phyloP scores from a whole-genome alignment of 306 rosid species.

The Leucaena leucocephala region DNA sequence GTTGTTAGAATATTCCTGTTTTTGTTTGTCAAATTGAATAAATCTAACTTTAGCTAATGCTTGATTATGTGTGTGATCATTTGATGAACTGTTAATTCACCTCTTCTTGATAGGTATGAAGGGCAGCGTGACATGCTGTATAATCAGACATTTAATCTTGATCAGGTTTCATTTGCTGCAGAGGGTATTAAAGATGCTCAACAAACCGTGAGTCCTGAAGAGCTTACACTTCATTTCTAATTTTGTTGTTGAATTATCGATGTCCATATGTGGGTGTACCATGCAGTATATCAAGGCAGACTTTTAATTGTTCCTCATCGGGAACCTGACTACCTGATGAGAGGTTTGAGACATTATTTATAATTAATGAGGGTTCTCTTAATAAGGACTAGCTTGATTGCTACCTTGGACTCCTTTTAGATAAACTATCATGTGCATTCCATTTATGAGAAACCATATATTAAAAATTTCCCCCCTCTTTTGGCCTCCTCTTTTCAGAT shows the following conservation, averaged over 20 bases:
- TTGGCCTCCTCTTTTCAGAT: slow-evolving; percentile 51
- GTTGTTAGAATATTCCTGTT: background rate
- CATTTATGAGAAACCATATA: slow-evolving; percentile 36
- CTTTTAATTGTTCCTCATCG: slow-evolving; percentile 73
- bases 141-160: slow-evolving; percentile 96
- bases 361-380: slow-evolving; percentile 52
- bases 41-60: background rate
- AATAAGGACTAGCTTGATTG: slow-evolving; percentile 35
- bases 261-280: background rate
- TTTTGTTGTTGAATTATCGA: slow-evolving; percentile 3
- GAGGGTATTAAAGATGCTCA: slow-evolving; percentile 98
- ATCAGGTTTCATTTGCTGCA: slow-evolving; percentile 93
- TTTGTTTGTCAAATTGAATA: background rate
- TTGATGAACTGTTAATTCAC: background rate
- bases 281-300: slow-evolving; percentile 42
- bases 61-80: slow-evolving; percentile 19
- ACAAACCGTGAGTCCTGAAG: slow-evolving; percentile 74
- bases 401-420: slow-evolving; percentile 39
- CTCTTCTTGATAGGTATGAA: slow-evolving; percentile 79
- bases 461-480: slow-evolving; percentile 17
- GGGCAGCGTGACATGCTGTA: slow-evolving; percentile 97
- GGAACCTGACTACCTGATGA: slow-evolving; percentile 71
- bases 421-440: slow-evolving; percentile 37
- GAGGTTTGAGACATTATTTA: slow-evolving; percentile 71
- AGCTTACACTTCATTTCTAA: slow-evolving; percentile 25